Conservation (phyloP, 306 rosid genomes). For the Malus fusca region DNA sequence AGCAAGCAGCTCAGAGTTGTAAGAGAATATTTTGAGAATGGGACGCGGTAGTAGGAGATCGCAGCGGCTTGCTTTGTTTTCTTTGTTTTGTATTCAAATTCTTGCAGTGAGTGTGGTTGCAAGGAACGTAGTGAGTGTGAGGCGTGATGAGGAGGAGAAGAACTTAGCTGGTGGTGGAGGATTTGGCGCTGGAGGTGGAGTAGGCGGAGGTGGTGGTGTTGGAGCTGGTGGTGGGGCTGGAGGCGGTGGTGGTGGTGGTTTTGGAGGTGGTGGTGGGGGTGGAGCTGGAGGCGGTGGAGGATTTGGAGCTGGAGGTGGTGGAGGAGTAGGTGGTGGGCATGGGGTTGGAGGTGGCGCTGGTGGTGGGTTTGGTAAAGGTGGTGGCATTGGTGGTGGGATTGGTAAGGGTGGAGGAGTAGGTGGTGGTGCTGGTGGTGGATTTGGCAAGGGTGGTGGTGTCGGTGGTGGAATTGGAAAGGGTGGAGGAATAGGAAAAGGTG, state of each 20-base stretch:
- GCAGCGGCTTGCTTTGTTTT: conserved; percentile 20
- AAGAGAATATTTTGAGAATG: conserved; percentile 16
- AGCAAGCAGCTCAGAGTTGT: not conserved
- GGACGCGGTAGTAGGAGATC: conserved; percentile 3
- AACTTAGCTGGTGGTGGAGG: conserved; percentile 19
- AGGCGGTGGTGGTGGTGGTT: conserved; percentile 23
- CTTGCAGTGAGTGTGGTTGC: conserved; percentile 53
- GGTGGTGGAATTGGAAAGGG: not conserved
- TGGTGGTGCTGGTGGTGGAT: not conserved
- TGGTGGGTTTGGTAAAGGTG: not conserved
- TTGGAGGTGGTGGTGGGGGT: conserved; percentile 9
- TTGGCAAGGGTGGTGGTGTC: not conserved
- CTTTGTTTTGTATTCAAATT: conserved; percentile 42
- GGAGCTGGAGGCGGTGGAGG: conserved; percentile 32
- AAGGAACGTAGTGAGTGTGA: conserved; percentile 36
- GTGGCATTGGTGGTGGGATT: conserved; percentile 13
- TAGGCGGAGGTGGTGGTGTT: conserved; percentile 13
- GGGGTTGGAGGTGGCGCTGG: not conserved
- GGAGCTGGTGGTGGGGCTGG: conserved; percentile 10
- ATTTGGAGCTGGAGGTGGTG: conserved; percentile 1
- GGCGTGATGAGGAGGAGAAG: conserved; percentile 34
- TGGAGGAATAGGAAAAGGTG: not conserved
- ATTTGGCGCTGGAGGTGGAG: conserved; percentile 7
- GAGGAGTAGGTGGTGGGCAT: not conserved
- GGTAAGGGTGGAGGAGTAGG: conserved; percentile 25